phyloP scores from a whole-genome alignment of 345 rosid genomes.

The Reutealis trisperma region DNA sequence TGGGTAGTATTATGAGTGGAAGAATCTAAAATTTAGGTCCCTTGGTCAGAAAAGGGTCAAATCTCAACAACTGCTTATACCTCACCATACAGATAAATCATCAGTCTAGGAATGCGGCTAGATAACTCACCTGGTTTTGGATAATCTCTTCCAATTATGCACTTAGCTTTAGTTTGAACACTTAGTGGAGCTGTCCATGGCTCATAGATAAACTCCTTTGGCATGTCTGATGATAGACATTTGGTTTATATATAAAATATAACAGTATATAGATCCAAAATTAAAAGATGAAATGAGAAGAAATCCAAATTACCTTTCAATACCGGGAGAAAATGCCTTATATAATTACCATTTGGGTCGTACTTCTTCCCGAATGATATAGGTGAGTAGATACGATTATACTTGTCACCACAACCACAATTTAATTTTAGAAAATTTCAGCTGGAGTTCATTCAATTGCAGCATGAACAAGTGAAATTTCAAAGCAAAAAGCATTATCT shows the following conservation, averaged over 20 bases:
- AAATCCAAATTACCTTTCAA: constrained; percentile 64
- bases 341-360: constrained; percentile 77
- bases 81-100: neutral
- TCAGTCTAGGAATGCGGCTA: neutral
- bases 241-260: neutral
- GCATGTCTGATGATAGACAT: constrained; percentile 64
- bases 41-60: neutral
- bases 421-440: constrained; percentile 7
- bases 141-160: constrained; percentile 84
- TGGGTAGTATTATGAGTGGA: no score
- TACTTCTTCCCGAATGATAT: constrained; percentile 87
- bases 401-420: constrained; percentile 43
- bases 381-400: constrained; percentile 87
- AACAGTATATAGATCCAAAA: neutral
- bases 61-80: neutral
- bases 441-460: neutral
- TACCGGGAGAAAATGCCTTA: constrained; percentile 84
- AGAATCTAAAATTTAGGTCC: no score
- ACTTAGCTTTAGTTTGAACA: constrained; percentile 76
- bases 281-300: neutral
- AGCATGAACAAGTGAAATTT: neutral
- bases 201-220: constrained; percentile 90
- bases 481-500: neutral
- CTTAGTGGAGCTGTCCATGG: constrained; percentile 93
- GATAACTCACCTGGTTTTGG: constrained; percentile 72